Evolutionary conservation across 2,329 filamentous ascomycete genomes (phyloP).

Genomic region (Sclerotinia nivalis): DNA sequence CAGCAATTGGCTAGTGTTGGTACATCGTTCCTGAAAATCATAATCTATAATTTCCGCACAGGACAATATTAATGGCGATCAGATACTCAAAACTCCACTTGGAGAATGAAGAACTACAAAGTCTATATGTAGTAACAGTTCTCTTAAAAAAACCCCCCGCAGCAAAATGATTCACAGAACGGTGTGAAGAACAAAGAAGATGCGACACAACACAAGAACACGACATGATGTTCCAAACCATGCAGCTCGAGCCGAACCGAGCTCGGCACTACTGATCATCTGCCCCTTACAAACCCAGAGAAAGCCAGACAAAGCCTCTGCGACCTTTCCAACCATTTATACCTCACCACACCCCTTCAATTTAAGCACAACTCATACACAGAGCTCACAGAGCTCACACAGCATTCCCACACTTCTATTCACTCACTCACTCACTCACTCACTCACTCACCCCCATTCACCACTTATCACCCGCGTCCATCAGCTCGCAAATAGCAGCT

Average conservation of each 20-base stretch:
- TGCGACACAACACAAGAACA: background rate
- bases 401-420: background rate
- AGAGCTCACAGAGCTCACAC: background rate
- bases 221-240: background rate
- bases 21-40: background rate
- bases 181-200: background rate
- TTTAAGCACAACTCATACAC: background rate
- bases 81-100: background rate
- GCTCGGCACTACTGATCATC: constrained; percentile 8
- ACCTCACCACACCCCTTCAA: constrained; percentile 2
- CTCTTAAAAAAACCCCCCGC: background rate
- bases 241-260: constrained; percentile 6
- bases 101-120: background rate
- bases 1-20: background rate
- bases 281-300: background rate
- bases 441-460: constrained; percentile 9
- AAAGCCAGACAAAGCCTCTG: constrained; percentile 1
- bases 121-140: too few species aligned
- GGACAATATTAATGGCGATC: background rate
- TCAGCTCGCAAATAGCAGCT: constrained; percentile 19
- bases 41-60: background rate
- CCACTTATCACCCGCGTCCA: constrained; percentile 16
- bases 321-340: constrained; percentile 4
- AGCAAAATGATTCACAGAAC: background rate
- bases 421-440: background rate